Evolutionary conservation across 805 yeast genomes (phyloP).

Genomic region (Torulaspora franciscae): DNA sequence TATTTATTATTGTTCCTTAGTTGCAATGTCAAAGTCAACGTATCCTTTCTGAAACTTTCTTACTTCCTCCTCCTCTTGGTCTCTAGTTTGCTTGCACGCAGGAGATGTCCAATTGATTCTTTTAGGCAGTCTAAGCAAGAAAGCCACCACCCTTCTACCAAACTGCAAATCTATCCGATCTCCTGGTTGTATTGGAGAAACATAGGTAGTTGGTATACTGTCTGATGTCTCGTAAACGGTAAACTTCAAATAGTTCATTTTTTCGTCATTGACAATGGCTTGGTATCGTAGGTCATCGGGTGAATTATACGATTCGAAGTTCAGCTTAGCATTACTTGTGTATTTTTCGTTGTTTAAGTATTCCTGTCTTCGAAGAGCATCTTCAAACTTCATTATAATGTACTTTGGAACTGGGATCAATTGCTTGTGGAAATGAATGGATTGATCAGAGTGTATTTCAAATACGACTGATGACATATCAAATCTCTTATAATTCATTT

Average conservation of each 20-base stretch:
- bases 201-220: constrained; percentile 29
- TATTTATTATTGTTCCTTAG: not conserved
- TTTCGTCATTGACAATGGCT: constrained; percentile 27
- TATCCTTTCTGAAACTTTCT: constrained; percentile 55
- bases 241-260: constrained; percentile 35
- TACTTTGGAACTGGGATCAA: constrained; percentile 61
- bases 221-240: constrained; percentile 34
- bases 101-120: constrained; percentile 66
- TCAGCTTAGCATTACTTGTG: constrained; percentile 40
- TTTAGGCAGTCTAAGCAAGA: constrained; percentile 53
- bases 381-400: constrained; percentile 41
- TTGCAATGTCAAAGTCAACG: constrained; percentile 47
- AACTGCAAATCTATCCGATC: constrained; percentile 68
- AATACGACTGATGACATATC: constrained; percentile 55
- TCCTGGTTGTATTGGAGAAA: constrained; percentile 32
- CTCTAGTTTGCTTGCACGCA: constrained; percentile 54
- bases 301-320: constrained; percentile 37
- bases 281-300: constrained; percentile 27
- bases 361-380: constrained; percentile 43
- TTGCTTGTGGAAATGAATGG: constrained; percentile 75
- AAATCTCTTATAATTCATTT: constrained; percentile 43
- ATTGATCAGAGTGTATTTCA: constrained; percentile 59
- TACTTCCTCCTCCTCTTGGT: constrained; percentile 62
- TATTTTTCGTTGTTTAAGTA: constrained; percentile 47
- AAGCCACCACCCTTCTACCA: constrained; percentile 75